Evolutionary conservation across 345 rosid genomes (phyloP).

Genomic region (Tarenaya hassleriana): DNA sequence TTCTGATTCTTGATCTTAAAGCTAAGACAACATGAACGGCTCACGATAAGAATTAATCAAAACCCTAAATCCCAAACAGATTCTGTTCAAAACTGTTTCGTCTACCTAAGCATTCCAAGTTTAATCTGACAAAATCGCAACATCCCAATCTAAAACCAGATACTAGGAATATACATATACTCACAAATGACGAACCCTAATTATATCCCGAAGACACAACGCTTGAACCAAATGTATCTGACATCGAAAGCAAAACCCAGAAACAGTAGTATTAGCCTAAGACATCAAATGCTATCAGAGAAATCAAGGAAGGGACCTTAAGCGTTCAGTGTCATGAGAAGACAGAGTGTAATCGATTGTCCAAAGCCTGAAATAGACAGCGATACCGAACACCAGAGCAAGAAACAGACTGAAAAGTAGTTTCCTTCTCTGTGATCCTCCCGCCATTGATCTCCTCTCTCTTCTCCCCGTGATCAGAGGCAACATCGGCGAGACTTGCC

Average conservation of each 20-base stretch:
- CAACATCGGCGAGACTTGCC: slow-evolving; percentile 17
- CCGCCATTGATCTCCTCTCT: slow-evolving; percentile 31
- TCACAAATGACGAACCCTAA: background rate
- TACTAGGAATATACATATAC: background rate
- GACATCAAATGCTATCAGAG: background rate
- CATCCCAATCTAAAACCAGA: background rate
- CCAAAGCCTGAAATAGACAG: slow-evolving; percentile 73
- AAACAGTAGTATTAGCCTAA: background rate
- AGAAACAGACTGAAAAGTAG: slow-evolving; percentile 39
- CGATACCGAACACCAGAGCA: slow-evolving; percentile 55
- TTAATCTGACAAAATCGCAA: background rate
- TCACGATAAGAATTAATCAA: background rate
- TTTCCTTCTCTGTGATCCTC: slow-evolving; percentile 40
- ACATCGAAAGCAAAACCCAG: background rate
- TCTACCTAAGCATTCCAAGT: no score
- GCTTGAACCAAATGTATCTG: background rate
- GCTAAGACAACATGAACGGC: background rate
- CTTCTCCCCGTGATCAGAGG: slow-evolving; percentile 17
- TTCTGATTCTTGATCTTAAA: background rate
- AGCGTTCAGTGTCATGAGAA: slow-evolving; percentile 49
- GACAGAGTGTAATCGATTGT: slow-evolving; percentile 63
- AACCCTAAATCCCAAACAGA: background rate
- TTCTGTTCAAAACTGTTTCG: no score
- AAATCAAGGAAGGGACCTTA: slow-evolving; percentile 41
- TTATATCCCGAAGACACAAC: background rate